Evolutionary conservation across 257 asterid genomes (phyloP), one percentile per base, ranked within the genome.

Genomic region (Pogostemon cablin): DNA sequence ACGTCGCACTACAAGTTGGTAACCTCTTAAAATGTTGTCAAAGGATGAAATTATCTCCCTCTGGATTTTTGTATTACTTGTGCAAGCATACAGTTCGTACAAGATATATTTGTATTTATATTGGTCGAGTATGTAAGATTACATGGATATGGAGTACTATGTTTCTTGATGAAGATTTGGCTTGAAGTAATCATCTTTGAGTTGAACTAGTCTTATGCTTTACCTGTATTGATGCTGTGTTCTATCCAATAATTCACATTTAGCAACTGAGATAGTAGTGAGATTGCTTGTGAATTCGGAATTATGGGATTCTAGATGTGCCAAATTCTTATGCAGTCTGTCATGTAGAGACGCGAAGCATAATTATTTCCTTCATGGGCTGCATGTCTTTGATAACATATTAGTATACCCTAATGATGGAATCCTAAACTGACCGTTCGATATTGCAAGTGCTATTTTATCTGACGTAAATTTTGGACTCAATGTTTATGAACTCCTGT

Each of bases 251-350:
- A 3, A 41, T 37, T 67, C 41, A n/a, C 2, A 20, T 66, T 58
- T 2, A 48, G 48, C 40, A 25, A 74, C 42, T 7, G 11, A 59
- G 61, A 34, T 60, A 53, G 49, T 39, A 3, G 56, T 59, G 4
- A 11, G 47, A 40, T 59, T 54, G 20, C n/a, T 35, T 59, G 73
- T 57, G 73, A 48, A 15, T 8, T 37, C 9, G 59, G 75, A 43
- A 43, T 32, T 4, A 42, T 41, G 63, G 48, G 12, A 62, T 44
- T 20, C 38, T 9, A 39, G 53, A 53, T 12, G 12, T 37, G 52
- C 35, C 43, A 2, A 10, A 0, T 9, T 4, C 0, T 10, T 17
- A 3, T 55, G 5, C 63, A 11, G 10, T 3, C 43, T 15, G 46
- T 37, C 20, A 6, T 9, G 12, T 46, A n/a, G 55, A 61, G 2